phyloP scores from a whole-genome alignment of 169 alveolate species.

The Plasmodium gonderi region DNA sequence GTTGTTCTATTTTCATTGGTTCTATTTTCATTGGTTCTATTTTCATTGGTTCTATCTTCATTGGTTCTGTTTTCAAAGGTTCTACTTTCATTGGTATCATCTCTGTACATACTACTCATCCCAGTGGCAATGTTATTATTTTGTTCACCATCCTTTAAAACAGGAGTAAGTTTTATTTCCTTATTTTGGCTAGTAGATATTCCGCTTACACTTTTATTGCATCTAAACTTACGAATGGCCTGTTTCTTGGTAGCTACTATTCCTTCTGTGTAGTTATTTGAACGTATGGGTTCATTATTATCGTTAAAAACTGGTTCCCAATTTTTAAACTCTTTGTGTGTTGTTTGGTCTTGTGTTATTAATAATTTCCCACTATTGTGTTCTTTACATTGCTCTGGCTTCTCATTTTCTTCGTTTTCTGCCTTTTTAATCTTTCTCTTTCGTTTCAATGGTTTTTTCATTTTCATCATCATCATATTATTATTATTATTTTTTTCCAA shows the following conservation, averaged over 20 bases:
- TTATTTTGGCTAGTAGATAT: neutral
- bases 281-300: neutral
- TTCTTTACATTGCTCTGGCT: neutral
- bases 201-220: neutral
- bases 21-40: too few species aligned
- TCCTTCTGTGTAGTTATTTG: neutral
- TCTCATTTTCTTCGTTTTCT: constrained; percentile 9
- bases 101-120: neutral
- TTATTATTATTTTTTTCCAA: constrained; percentile 63
- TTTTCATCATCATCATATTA: constrained; percentile 40
- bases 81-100: neutral
- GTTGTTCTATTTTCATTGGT: too few species aligned
- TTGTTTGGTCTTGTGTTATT: neutral
- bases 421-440: constrained; percentile 30
- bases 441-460: constrained; percentile 44
- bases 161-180: neutral
- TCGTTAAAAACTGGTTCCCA: neutral
- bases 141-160: neutral
- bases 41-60: neutral
- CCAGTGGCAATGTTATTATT: neutral
- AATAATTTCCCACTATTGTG: neutral
- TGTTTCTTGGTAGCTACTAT: neutral
- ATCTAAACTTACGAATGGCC: neutral
- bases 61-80: neutral
- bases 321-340: neutral